Percentiles rank a stretch among this genome's conserved stretches.
These are phyloP conservation scores for Pterocarpus macrocarpus DNA, from an alignment of 306 rosid genomes.

Conservation along the genomic window DNA sequence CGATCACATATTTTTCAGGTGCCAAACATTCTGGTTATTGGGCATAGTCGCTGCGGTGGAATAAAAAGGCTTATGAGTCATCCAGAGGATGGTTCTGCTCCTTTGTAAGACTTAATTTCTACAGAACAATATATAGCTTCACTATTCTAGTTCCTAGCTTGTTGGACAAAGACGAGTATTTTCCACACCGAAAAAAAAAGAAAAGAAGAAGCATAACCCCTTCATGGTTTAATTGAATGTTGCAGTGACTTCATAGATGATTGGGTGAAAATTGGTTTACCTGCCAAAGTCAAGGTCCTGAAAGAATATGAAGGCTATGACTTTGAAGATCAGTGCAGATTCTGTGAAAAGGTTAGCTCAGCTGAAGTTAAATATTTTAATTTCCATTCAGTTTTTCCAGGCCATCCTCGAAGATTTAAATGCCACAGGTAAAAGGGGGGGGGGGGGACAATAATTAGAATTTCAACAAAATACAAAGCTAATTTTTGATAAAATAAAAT, in stretches of 20 bases:
- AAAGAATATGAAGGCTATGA: conserved; percentile 15
- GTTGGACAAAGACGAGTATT: neutral
- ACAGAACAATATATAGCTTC: neutral
- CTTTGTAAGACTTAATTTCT: conserved; percentile 53
- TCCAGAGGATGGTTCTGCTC: conserved; percentile 60
- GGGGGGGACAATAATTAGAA: too few relatives aligned
- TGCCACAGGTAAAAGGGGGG: neutral
- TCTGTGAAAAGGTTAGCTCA: conserved; percentile 59
- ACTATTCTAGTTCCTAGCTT: neutral
- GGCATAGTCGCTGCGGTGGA: conserved; percentile 81
- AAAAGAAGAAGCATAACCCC: too few relatives aligned
- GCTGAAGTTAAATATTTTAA: neutral
- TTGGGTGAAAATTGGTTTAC: conserved; percentile 71
- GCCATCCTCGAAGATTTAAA: neutral
- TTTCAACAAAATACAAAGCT: too few relatives aligned
- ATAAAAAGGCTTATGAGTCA: conserved; percentile 68
- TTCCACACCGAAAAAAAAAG: too few relatives aligned
- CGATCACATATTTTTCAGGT: conserved; percentile 50
- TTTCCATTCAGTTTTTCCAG: neutral
- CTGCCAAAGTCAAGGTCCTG: conserved; percentile 58
- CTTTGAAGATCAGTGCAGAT: conserved; percentile 35
- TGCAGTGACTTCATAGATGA: conserved; percentile 80
- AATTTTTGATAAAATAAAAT: too few relatives aligned
- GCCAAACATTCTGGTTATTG: conserved; percentile 66
- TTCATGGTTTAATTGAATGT: conserved; percentile 30